Percentiles rank a stretch among this genome's conserved stretches.
These are phyloP conservation scores for Cymbopogon citratus DNA, from an alignment of 176 grass and related monocot genomes.

Conservation along the genomic window DNA sequence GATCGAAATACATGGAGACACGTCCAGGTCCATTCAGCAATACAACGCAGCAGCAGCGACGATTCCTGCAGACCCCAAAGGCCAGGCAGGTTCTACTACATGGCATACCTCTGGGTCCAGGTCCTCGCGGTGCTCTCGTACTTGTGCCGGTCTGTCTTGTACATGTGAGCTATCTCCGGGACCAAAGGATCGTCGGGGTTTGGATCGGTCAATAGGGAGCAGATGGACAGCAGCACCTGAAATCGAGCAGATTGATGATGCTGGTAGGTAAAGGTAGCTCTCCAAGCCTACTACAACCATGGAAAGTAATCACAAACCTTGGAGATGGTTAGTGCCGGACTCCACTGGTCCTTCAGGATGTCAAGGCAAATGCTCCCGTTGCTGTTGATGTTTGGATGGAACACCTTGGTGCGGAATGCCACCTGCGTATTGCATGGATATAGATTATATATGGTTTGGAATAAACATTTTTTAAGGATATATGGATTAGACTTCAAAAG, in stretches of 20 bases:
- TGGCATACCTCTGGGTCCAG: constrained; percentile 81
- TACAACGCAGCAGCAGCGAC: not conserved
- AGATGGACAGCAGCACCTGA: constrained; percentile 72
- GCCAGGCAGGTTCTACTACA: not conserved
- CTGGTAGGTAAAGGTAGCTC: not conserved
- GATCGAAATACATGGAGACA: not conserved
- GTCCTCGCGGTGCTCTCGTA: constrained; percentile 64
- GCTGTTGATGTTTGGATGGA: constrained; percentile 80
- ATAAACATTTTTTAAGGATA: not conserved
- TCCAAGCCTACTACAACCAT: not conserved
- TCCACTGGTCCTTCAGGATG: constrained; percentile 86
- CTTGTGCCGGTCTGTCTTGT: constrained; percentile 69
- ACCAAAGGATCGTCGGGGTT: constrained; percentile 78
- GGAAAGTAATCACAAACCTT: constrained; percentile 41
- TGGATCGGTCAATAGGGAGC: constrained; percentile 60
- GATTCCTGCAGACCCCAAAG: not conserved
- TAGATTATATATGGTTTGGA: no score
- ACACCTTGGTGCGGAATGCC: constrained; percentile 69
- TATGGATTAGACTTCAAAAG: not conserved
- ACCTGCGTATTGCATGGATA: constrained; percentile 44
- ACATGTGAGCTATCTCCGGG: constrained; percentile 78
- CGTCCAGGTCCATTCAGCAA: not conserved
- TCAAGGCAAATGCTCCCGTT: constrained; percentile 81
- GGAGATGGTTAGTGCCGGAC: constrained; percentile 66
- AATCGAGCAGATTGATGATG: not conserved